A percentile compares a stretch with the other conserved stretches of the same genome.
These are phyloP conservation scores for Byssothecium circinans DNA, from an alignment of 2,329 filamentous ascomycete genomes.

Conservation along the genomic window DNA sequence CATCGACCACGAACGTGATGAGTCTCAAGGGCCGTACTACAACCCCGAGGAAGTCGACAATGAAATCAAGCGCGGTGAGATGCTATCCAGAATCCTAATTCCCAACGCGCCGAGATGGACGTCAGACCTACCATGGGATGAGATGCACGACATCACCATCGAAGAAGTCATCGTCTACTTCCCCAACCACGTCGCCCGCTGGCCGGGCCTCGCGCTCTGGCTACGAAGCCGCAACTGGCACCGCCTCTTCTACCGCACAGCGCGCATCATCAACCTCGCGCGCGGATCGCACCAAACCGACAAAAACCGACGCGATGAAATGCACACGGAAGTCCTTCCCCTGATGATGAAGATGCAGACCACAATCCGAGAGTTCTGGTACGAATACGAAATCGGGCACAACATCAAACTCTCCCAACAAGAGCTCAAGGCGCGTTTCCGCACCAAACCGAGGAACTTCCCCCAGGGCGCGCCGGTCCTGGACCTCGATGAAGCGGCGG, in stretches of 20 bases:
- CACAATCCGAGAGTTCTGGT: slow-evolving; percentile 12
- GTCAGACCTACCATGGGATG: slow-evolving; percentile 12
- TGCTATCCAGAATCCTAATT: slow-evolving; percentile 8
- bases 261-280: slow-evolving; percentile 14
- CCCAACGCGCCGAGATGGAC: slow-evolving; percentile 9
- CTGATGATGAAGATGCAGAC: slow-evolving; percentile 15
- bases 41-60: not conserved
- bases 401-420: not conserved
- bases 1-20: slow-evolving; percentile 2
- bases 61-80: slow-evolving; percentile 5
- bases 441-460: not conserved
- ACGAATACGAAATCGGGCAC: slow-evolving; percentile 6
- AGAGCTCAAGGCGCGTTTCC: not conserved
- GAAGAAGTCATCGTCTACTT: slow-evolving; percentile 25
- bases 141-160: slow-evolving; percentile 16
- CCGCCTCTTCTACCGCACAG: slow-evolving; percentile 13
- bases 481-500: slow-evolving; percentile 8
- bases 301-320: not conserved
- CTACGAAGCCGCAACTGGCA: slow-evolving; percentile 13
- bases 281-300: slow-evolving; percentile 4
- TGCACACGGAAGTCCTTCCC: slow-evolving; percentile 10
- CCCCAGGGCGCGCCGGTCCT: not conserved
- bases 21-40: not conserved
- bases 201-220: slow-evolving; percentile 17
- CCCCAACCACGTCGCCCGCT: slow-evolving; percentile 21